Base-by-base conservation (phyloP, 495 filamentous ascomycete species). In the Hyphodiscus hymeniophilus region DNA sequence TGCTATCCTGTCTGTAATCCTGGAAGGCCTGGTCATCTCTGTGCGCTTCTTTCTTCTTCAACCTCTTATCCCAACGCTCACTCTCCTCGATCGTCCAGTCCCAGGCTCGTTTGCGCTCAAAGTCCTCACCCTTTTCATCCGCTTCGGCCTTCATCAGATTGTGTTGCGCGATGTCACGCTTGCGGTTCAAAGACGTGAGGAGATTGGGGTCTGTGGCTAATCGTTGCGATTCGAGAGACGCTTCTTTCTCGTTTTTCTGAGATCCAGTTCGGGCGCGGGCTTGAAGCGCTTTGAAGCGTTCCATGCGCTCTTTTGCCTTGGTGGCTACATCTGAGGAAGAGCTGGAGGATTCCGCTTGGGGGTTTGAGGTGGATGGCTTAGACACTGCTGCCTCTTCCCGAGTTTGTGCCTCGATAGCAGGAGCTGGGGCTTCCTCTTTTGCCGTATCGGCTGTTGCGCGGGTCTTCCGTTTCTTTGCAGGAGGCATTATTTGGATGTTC, bases 101-200 rank as follows among this genome's bases (percentile, higher is more conserved):
- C 92, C 92, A 97, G 1, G 91, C 90, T 23, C 94, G 81, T 68
- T 97, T 96, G 48, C 92, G 84, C 67, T 98, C 94, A 59, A 96
- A 98, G 63, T 96, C 90, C 52, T 86, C 87, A 10, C 91, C 90
- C 0, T 73, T 71, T 11, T 85, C 87, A 61, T 86, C 85, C 1
- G 84, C 80, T 53, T 95, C 89, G 12, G 90, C 88, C 68, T 94
- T 94, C 26, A 95, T 76, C 4, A 98, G 81, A 51, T 97, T 97
- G 64, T 94, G 87, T 20, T 85, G 84, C 12, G 90, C 90, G 47
- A 89, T 80, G 23, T 86, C 89, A 55, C 84, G 81, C 57, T 87
- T 89, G 45, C 88, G 85, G 43, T 79, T 77, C 21, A 96, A 63
- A 0, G 82, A 74, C 5, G 79, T 78, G 5, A 91, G 72, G 31